Evolutionary conservation across 768 basidiomycete genomes (phyloP), one percentile per base, ranked within the genome.

Genomic region (Agaricus sinodeliciosus): DNA sequence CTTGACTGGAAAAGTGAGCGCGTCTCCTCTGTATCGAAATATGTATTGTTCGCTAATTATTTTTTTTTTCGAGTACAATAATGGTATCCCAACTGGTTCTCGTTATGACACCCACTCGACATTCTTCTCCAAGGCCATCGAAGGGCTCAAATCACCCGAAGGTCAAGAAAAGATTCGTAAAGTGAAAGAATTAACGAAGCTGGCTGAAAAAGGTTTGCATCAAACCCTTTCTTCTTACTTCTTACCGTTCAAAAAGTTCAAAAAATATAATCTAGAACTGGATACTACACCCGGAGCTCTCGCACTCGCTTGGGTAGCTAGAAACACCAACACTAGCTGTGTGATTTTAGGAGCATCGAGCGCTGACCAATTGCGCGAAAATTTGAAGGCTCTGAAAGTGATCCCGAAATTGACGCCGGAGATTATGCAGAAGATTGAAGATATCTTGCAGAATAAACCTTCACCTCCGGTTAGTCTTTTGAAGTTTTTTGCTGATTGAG

Each of bases 281-380:
- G 75, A 75, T 18, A 78, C 80, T 49, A 81, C 73, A 1, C 72
- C 79, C 37, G 70, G 79, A 31, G 78, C 81, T n/a, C 74, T 93
- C 34, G 84, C 90, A 5, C 76, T 91, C 41, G 89, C 90, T 9
- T 92, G 88, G 87, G 69, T 84, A 7, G 79, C 83, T 25, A 73
- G 66, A 57, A 83, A 86, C 65, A 78, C 82, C 8, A 81, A 83
- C 64, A 84, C 82, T 3, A 75, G 74, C 43, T 82, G 79, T 15
- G 75, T 86, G 54, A 84, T 87, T 60, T 73, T 87, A 45, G 86
- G 86, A 9, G 85, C 81, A 0, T 73, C 82, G 9, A 80, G 72
- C 52, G 76, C 80, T 1, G 72, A 82, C 56, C 87, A 88, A 61
- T 66, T 88, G 25, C 49, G 74, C 28, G 81, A 85, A 43, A 87